Percentiles rank a stretch among this genome's conserved stretches.
phyloP scores from a whole-genome alignment of 495 filamentous ascomycete genomes.

The Lepidopterella palustris region DNA sequence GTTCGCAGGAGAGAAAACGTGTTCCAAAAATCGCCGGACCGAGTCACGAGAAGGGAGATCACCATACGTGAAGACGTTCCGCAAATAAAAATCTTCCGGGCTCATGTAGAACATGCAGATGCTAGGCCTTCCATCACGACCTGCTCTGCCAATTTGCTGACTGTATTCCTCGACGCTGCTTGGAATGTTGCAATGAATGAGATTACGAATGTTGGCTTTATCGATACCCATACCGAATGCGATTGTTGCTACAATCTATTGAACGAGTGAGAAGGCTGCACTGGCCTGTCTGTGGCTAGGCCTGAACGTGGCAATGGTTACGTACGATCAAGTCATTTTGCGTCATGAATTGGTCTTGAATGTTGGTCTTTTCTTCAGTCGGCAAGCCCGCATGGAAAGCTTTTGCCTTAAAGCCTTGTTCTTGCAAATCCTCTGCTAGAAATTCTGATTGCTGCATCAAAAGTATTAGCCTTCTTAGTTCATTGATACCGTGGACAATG shows the following conservation, averaged over 20 bases:
- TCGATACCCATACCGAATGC: slow-evolving; percentile 41
- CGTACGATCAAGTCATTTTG: slow-evolving; percentile 38
- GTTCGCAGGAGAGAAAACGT: slow-evolving; percentile 39
- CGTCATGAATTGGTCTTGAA: slow-evolving; percentile 52
- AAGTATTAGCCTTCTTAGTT: no score
- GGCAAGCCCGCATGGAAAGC: slow-evolving; percentile 51
- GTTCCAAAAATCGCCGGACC: slow-evolving; percentile 40
- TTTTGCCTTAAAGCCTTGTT: slow-evolving; percentile 38
- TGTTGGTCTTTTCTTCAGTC: slow-evolving; percentile 34
- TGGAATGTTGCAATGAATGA: slow-evolving; percentile 51
- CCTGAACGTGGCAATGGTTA: not conserved
- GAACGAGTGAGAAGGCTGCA: not conserved
- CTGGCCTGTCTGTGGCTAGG: not conserved
- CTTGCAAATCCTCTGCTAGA: slow-evolving; percentile 36
- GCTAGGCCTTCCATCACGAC: slow-evolving; percentile 47
- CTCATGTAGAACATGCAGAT: slow-evolving; percentile 51
- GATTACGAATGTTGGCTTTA: slow-evolving; percentile 52
- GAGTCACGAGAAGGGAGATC: slow-evolving; percentile 48
- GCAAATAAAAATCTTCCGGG: slow-evolving; percentile 44
- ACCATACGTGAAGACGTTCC: slow-evolving; percentile 50
- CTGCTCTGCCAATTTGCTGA: slow-evolving; percentile 54
- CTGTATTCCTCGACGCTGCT: slow-evolving; percentile 53
- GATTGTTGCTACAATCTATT: slow-evolving; percentile 46
- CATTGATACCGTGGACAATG: not conserved
- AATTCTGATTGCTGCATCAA: slow-evolving; percentile 40